Evolutionary conservation across 768 basidiomycete genomes (phyloP).

Genomic region (Mrakia blollopis): DNA sequence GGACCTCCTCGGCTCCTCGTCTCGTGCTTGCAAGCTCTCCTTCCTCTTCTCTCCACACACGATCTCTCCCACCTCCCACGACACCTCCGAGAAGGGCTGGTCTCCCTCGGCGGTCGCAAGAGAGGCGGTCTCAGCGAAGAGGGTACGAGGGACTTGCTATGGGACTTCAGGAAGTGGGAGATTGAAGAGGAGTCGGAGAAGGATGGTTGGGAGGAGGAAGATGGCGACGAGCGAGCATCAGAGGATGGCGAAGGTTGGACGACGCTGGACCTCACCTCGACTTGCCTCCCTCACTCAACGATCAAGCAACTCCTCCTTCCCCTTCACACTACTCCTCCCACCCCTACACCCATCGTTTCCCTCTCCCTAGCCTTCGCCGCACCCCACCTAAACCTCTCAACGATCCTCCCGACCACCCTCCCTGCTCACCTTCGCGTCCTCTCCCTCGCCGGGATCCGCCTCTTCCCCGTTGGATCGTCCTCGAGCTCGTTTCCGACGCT

Average conservation of each 20-base stretch:
- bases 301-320: conserved; percentile 12
- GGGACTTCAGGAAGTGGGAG: conserved; percentile 2
- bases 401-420: background rate
- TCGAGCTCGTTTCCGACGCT: background rate
- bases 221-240: background rate
- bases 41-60: background rate
- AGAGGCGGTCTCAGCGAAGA: background rate
- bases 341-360: background rate
- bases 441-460: background rate
- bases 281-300: background rate
- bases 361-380: conserved; percentile 3
- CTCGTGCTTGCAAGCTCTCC: background rate
- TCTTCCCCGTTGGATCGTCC: conserved; percentile 6
- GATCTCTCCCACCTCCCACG: background rate
- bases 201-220: background rate
- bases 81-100: background rate
- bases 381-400: background rate
- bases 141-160: background rate
- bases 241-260: background rate
- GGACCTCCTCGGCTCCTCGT: background rate
- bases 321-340: background rate
- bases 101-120: background rate
- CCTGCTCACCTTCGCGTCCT: conserved; percentile 8
- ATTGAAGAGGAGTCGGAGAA: background rate
- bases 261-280: conserved; percentile 1